phyloP scores from a whole-genome alignment of 306 rosid species.

The Trifolium fragiferum region DNA sequence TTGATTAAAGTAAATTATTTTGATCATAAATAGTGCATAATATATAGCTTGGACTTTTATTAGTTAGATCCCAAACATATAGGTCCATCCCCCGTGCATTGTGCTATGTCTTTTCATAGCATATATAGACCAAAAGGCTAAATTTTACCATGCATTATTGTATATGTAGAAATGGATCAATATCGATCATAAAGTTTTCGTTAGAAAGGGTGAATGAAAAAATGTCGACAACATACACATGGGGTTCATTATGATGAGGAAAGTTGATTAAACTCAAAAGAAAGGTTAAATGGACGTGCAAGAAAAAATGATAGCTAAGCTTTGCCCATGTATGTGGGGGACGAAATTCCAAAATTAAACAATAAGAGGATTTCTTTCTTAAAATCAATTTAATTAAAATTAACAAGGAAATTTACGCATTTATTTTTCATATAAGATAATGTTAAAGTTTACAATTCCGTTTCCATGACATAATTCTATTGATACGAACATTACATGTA shows the following conservation, averaged over 20 bases:
- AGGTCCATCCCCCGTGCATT: constrained; percentile 39
- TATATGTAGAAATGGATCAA: constrained; percentile 21
- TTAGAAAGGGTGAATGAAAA: constrained; percentile 44
- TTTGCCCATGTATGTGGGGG: constrained; percentile 9
- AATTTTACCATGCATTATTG: constrained; percentile 36
- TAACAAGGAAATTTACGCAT: not conserved
- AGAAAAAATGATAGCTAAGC: not conserved
- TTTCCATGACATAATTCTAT: too few species aligned
- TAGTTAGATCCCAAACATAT: constrained; percentile 37
- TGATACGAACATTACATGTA: too few species aligned
- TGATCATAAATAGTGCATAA: constrained; percentile 23
- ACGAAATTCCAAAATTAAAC: not conserved
- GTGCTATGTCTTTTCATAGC: constrained; percentile 51
- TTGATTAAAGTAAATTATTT: constrained; percentile 30
- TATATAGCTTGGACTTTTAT: constrained; percentile 30
- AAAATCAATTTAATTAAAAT: not conserved
- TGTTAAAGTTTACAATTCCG: not conserved
- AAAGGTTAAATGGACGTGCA: not conserved
- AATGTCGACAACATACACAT: constrained; percentile 29
- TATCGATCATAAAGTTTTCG: constrained; percentile 36
- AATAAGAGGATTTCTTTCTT: not conserved
- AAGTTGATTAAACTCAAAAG: constrained; percentile 31
- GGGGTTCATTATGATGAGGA: constrained; percentile 40
- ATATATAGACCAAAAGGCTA: constrained; percentile 38
- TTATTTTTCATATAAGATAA: not conserved